Conservation (phyloP, 192 early-diverging fungal species). For the Kappamyces sp. region DNA sequence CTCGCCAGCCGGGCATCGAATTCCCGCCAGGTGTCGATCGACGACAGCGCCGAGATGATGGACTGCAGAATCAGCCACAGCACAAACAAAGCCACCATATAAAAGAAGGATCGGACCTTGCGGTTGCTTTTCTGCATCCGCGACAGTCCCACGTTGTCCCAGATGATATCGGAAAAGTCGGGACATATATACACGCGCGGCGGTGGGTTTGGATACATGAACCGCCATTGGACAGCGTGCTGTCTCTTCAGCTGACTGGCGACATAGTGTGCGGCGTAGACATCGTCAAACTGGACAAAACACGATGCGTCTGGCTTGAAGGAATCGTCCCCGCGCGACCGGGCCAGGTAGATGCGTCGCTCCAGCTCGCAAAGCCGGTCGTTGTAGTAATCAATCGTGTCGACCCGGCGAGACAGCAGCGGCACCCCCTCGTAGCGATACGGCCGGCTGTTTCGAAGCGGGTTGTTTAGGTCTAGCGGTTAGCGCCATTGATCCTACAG, state of each 20-base stretch:
- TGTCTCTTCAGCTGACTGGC: conserved; percentile 18
- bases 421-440: conserved; percentile 21
- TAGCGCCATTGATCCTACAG: conserved; percentile 10
- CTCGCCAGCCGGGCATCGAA: too few species aligned
- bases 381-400: conserved; percentile 31
- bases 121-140: conserved; percentile 20
- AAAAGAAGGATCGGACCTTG: conserved; percentile 20
- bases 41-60: conserved; percentile 20
- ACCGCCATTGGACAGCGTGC: too few species aligned
- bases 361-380: conserved; percentile 29
- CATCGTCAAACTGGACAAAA: conserved; percentile 36
- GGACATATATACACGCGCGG: conserved; percentile 37
- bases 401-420: conserved; percentile 24
- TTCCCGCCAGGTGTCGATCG: conserved; percentile 19
- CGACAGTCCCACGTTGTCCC: conserved; percentile 39
- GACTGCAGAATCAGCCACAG: conserved; percentile 18
- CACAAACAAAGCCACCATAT: conserved; percentile 29
- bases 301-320: conserved; percentile 28
- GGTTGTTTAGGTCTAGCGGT: conserved; percentile 24
- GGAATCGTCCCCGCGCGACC: conserved; percentile 22
- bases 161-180: conserved; percentile 42
- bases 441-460: conserved; percentile 28
- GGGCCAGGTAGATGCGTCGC: conserved; percentile 37
- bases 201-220: too few species aligned
- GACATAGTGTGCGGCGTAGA: conserved; percentile 24